Evolutionary conservation across 495 filamentous ascomycete species (phyloP), one percentile per base, ranked within the genome.

Genomic region (Massariosphaeria phaeospora): DNA sequence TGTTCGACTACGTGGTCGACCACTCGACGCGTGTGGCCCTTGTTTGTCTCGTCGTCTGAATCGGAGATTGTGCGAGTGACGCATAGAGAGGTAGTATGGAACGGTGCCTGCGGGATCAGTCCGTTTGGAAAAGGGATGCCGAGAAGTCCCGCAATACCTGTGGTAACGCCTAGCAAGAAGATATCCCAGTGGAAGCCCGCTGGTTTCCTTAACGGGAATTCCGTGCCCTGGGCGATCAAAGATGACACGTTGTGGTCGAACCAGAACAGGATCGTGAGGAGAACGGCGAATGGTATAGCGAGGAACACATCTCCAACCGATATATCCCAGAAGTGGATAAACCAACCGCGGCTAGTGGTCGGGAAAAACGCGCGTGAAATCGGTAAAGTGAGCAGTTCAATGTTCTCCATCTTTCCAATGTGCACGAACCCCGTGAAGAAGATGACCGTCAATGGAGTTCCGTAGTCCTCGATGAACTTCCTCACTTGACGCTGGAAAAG

Each of bases 151-250:
- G 84, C 84, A 15, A 96, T 69, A 48, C 85, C 85, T 0, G 91
- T 95, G 3, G 91, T 96, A 11, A 89, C 72, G 12, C 91, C 91
- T 1, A 96, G 82, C 24, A 96, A 81, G 76, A 93, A 96, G 43
- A 96, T 66, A 62, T 96, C 91, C 90, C 90, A 96, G 74, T 96
- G 91, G 67, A 96, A 96, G 9, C 91, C 91, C 27, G 89, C 89
- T 5, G 91, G 91, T 61, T 97, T 97, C 11, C 78, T 78, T 18
- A 96, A 79, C 1, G 91, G 91, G 64, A 95, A 97, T 62, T 96
- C 86, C 35, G 84, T 94, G 38, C 87, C 91, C 70, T 96, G 91
- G 7, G 89, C 89, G 40, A 91, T 95, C 47, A 97, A 81, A 8
- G 21, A 85, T 84, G 62, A 64, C 3, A 9, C 86, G 38, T 64